Percentiles rank a stretch among this genome's conserved stretches.
Evolutionary conservation across 2,329 filamentous ascomycete genomes (phyloP).

Genomic region (Leptosphaerulina australis): DNA sequence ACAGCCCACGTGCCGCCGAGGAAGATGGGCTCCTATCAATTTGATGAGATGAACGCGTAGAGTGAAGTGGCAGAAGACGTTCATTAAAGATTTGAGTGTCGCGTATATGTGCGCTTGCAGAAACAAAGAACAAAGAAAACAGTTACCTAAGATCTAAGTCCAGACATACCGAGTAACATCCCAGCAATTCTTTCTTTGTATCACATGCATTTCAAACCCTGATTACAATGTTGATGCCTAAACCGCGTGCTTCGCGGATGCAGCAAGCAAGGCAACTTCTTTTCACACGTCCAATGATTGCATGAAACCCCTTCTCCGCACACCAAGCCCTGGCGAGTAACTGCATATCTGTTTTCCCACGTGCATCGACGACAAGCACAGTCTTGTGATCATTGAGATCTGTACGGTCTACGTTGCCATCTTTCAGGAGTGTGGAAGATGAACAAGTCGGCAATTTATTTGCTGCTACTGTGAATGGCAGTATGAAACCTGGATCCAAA

Average conservation of each 20-base stretch:
- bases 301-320: constrained; percentile 75
- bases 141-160: neutral
- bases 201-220: constrained; percentile 36
- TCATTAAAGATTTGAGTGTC: constrained; percentile 8
- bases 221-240: constrained; percentile 71
- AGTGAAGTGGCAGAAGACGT: neutral
- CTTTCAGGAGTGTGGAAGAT: constrained; percentile 17
- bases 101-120: neutral
- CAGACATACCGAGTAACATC: neutral
- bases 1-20: constrained; percentile 35
- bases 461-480: constrained; percentile 33
- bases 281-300: constrained; percentile 69
- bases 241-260: constrained; percentile 73
- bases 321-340: constrained; percentile 75
- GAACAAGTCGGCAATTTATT: constrained; percentile 26
- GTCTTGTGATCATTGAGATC: constrained; percentile 32
- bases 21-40: constrained; percentile 10
- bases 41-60: neutral
- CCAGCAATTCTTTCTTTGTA: neutral
- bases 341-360: constrained; percentile 69
- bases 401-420: constrained; percentile 20
- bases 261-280: constrained; percentile 76
- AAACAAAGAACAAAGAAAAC: neutral
- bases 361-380: constrained; percentile 54
- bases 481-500: constrained; percentile 33